Evolutionary conservation across 23 red algal species (phyloP).

Genomic region (Chondrus crispus): DNA sequence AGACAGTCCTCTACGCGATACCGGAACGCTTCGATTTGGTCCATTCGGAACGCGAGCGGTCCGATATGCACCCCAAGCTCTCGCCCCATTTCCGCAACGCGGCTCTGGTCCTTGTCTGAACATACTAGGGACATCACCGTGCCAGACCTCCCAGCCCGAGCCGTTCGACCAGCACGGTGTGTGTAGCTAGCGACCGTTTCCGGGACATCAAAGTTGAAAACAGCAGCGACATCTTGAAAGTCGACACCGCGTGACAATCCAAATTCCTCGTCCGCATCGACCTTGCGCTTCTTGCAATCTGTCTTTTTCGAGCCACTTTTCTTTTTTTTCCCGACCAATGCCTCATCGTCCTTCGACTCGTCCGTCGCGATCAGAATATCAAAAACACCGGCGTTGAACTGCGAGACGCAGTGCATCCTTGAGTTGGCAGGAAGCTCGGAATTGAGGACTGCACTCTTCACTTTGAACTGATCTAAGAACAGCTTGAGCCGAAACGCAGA

Average conservation of each 20-base stretch:
- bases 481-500: conserved; percentile 89
- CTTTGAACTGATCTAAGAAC: conserved; percentile 91
- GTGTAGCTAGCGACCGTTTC: conserved; percentile 29
- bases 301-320: background rate
- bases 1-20: conserved; percentile 95
- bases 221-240: conserved; percentile 83
- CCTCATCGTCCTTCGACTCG: conserved; percentile 37
- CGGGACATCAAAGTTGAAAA: conserved; percentile 92
- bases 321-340: background rate
- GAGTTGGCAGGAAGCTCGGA: conserved; percentile 85
- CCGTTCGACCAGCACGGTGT: conserved; percentile 95
- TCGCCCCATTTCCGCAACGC: conserved; percentile 17
- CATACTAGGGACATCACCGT: conserved; percentile 82
- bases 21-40: conserved; percentile 89
- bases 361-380: conserved; percentile 91
- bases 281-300: conserved; percentile 22
- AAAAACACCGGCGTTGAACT: conserved; percentile 89
- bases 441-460: conserved; percentile 86
- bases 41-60: conserved; percentile 70
- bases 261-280: conserved; percentile 64
- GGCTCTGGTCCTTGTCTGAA: conserved; percentile 54
- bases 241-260: conserved; percentile 86
- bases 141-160: conserved; percentile 63
- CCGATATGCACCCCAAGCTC: conserved; percentile 38
- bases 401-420: conserved; percentile 86